phyloP scores from a whole-genome alignment of 768 basidiomycete species.

The Ramaria rubella region DNA sequence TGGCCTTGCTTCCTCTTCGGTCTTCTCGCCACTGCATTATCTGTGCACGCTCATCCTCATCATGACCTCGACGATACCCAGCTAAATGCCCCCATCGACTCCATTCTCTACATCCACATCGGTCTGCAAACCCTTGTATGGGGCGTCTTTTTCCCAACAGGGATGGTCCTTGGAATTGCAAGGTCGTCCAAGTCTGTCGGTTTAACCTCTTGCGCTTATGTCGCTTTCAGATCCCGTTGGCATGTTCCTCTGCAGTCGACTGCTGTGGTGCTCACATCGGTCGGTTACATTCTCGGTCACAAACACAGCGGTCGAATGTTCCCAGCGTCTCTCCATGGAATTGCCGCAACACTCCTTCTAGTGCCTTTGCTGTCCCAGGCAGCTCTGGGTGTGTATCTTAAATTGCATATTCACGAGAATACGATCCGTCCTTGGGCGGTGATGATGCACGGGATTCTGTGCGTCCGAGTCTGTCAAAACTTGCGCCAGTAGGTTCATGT shows the following conservation, averaged over 20 bases:
- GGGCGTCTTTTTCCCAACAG: slow-evolving; percentile 83
- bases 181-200: slow-evolving; percentile 18
- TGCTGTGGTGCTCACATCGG: slow-evolving; percentile 62
- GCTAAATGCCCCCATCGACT: slow-evolving; percentile 59
- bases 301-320: slow-evolving; percentile 80
- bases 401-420: slow-evolving; percentile 81
- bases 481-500: neutral
- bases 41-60: slow-evolving; percentile 50
- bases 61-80: slow-evolving; percentile 63
- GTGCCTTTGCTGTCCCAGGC: slow-evolving; percentile 63
- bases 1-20: neutral
- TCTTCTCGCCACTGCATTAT: neutral
- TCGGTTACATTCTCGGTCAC: slow-evolving; percentile 79
- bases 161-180: slow-evolving; percentile 35
- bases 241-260: slow-evolving; percentile 83
- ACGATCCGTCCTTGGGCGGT: slow-evolving; percentile 68
- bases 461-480: neutral
- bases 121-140: slow-evolving; percentile 70
- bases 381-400: slow-evolving; percentile 78
- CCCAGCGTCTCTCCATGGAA: slow-evolving; percentile 64
- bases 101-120: slow-evolving; percentile 79
- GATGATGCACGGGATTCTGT: slow-evolving; percentile 59
- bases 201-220: slow-evolving; percentile 25
- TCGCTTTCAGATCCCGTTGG: slow-evolving; percentile 84
- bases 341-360: slow-evolving; percentile 58